These are phyloP conservation scores for Colletotrichum noveboracense DNA, from an alignment of 2,329 filamentous ascomycete species.

Conservation along the genomic window DNA sequence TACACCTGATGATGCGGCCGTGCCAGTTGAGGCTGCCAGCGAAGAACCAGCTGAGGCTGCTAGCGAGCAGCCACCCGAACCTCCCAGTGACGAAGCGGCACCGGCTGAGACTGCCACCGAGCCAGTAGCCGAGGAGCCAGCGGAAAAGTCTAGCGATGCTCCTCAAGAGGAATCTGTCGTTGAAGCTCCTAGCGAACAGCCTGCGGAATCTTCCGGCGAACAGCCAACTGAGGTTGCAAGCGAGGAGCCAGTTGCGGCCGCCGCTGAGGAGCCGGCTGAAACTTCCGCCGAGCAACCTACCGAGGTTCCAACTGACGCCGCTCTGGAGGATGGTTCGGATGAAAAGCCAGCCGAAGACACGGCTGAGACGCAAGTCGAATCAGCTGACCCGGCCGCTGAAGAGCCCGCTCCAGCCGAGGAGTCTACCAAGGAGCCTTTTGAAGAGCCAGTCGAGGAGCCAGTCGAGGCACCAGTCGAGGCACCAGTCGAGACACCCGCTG, in stretches of 20 bases:
- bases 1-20: neutral
- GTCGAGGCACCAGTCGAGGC: neutral
- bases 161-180: neutral
- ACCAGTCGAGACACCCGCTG: neutral
- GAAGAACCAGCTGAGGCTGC: neutral
- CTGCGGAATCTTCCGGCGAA: neutral
- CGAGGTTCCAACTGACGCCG: neutral
- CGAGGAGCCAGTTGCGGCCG: neutral
- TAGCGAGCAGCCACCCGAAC: neutral
- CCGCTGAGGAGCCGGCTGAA: neutral
- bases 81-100: neutral
- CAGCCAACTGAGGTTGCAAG: neutral
- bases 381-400: neutral
- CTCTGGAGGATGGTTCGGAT: neutral
- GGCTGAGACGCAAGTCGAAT: neutral
- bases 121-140: neutral
- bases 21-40: neutral
- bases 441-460: neutral
- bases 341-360: neutral
- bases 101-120: neutral
- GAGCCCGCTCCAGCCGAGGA: neutral
- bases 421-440: neutral
- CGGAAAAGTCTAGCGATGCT: neutral
- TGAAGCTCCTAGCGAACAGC: neutral
- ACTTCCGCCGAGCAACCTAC: neutral